A percentile compares a stretch with the other conserved stretches of the same genome.
phyloP scores from a whole-genome alignment of 106 monocot genomes.

The Dioscorea dumetorum region DNA sequence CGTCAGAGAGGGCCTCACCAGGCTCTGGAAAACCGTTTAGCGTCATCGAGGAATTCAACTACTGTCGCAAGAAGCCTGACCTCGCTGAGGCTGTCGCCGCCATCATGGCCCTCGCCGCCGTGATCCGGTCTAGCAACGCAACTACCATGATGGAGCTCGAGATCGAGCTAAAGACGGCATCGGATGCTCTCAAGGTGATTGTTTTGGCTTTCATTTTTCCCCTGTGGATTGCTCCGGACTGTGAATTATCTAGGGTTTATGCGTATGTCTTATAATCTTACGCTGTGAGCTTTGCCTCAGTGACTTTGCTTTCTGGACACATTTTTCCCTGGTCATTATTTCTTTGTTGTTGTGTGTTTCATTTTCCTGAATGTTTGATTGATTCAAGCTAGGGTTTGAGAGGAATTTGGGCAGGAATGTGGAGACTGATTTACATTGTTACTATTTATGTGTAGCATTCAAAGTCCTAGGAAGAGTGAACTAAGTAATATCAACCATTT shows the following conservation, averaged over 20 bases:
- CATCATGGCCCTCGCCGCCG: slow-evolving; percentile 91
- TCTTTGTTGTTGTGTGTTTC: neutral
- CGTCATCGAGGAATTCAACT: slow-evolving; percentile 95
- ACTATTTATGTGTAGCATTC: no score
- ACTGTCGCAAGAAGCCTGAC: slow-evolving; percentile 92
- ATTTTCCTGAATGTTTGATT: neutral
- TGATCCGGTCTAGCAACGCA: slow-evolving; percentile 67
- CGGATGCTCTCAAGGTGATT: slow-evolving; percentile 73
- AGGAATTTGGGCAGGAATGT: no score
- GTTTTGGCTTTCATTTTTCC: no score
- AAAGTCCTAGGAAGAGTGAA: no score
- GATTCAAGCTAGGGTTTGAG: neutral
- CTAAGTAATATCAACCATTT: no score
- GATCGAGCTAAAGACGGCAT: slow-evolving; percentile 87
- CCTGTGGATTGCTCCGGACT: neutral
- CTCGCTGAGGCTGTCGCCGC: slow-evolving; percentile 96
- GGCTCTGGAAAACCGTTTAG: slow-evolving; percentile 19
- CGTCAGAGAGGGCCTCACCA: slow-evolving; percentile 7
- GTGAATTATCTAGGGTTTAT: no score
- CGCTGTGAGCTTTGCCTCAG: neutral
- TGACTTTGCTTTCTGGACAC: neutral
- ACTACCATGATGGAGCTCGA: slow-evolving; percentile 98
- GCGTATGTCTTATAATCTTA: neutral
- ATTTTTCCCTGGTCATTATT: no score
- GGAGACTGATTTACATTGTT: no score